These are phyloP conservation scores for Eurotiales sp. DNA, from an alignment of 2,329 filamentous ascomycete species.

Conservation along the genomic window DNA sequence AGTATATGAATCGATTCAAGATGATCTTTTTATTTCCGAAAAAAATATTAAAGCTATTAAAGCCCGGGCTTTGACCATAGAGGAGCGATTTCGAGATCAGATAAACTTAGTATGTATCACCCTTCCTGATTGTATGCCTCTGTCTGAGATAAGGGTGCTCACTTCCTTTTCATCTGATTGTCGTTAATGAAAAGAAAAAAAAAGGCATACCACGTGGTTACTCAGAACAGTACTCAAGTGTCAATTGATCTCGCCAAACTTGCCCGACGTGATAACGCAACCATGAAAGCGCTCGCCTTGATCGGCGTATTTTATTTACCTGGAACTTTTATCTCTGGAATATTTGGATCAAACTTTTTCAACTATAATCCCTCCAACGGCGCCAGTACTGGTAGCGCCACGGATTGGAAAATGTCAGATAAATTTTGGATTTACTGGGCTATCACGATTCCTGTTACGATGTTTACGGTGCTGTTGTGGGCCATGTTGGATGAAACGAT, in stretches of 20 bases:
- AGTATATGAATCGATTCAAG: slow-evolving; percentile 4
- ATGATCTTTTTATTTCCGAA: slow-evolving; percentile 5
- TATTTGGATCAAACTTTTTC: slow-evolving; percentile 12
- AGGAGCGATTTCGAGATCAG: slow-evolving; percentile 11
- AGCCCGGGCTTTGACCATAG: slow-evolving; percentile 3
- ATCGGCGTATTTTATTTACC: slow-evolving; percentile 13
- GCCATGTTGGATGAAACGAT: slow-evolving; percentile 6
- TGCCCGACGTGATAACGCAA: slow-evolving; percentile 12
- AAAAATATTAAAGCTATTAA: slow-evolving; percentile 12
- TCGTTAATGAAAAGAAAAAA: neutral
- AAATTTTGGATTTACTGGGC: slow-evolving; percentile 15
- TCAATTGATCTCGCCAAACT: slow-evolving; percentile 8
- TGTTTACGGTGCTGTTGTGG: slow-evolving; percentile 9
- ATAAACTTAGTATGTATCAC: slow-evolving; percentile 7
- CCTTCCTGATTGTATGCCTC: no score
- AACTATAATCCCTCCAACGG: slow-evolving; percentile 7
- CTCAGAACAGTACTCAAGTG: slow-evolving; percentile 7
- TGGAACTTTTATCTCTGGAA: slow-evolving; percentile 13
- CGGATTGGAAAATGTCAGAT: slow-evolving; percentile 12
- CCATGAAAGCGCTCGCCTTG: slow-evolving; percentile 11
- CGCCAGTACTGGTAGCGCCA: neutral
- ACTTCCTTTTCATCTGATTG: neutral
- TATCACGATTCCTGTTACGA: slow-evolving; percentile 12
- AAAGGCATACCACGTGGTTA: slow-evolving; percentile 6
- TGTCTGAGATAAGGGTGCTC: no score